A percentile compares a stretch with the other conserved stretches of the same genome.
Evolutionary conservation across 2,329 filamentous ascomycete genomes (phyloP).

Genomic region (Cladosporium sp.): DNA sequence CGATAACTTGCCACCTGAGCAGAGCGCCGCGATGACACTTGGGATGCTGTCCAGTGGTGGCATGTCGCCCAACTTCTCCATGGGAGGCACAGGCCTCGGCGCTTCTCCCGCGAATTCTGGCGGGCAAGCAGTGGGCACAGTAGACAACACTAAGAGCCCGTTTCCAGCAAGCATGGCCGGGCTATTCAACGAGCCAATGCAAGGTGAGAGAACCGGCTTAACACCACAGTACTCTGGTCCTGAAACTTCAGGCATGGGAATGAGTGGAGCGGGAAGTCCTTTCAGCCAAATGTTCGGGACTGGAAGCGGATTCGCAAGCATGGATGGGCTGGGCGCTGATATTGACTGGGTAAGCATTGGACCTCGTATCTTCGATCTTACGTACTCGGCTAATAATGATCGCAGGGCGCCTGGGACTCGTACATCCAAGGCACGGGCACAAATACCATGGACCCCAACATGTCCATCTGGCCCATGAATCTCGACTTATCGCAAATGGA

Average conservation of each 20-base stretch:
- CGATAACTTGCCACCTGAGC: constrained; percentile 56
- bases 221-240: constrained; percentile 29
- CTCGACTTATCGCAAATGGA: constrained; percentile 18
- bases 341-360: constrained; percentile 52
- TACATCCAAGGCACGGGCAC: constrained; percentile 55
- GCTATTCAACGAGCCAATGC: constrained; percentile 30
- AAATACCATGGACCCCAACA: constrained; percentile 33
- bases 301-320: constrained; percentile 45
- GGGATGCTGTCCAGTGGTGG: constrained; percentile 61
- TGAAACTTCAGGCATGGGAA: constrained; percentile 25
- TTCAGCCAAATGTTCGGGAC: constrained; percentile 31
- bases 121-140: background rate
- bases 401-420: constrained; percentile 65
- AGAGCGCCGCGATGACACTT: constrained; percentile 64
- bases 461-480: constrained; percentile 43
- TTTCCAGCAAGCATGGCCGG: constrained; percentile 32
- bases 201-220: constrained; percentile 26
- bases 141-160: background rate
- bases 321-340: constrained; percentile 46
- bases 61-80: constrained; percentile 46
- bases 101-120: constrained; percentile 23
- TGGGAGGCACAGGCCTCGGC: constrained; percentile 19
- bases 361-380: too few species aligned
- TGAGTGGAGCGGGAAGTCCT: constrained; percentile 30
- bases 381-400: too few species aligned